Evolutionary conservation across 306 rosid genomes (phyloP), one percentile per base, ranked within the genome.

Genomic region (Vigna angularis): DNA sequence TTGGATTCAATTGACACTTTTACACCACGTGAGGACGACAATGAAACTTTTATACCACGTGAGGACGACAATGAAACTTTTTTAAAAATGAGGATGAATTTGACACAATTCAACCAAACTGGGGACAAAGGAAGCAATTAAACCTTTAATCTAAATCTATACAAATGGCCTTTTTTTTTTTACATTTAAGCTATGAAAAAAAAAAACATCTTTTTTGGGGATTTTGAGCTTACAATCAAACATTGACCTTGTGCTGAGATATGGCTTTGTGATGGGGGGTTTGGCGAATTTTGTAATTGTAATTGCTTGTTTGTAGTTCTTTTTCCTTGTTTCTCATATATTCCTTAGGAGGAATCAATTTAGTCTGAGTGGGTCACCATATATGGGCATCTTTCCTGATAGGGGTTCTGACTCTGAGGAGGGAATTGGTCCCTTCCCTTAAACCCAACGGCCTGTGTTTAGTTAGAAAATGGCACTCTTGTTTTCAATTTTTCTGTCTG

Each of bases 131-230:
- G n/a, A n/a, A n/a, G n/a, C n/a, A n/a, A n/a, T n/a, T n/a, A n/a
- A n/a, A n/a, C n/a, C n/a, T 85, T 84, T 75, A 26, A 66, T 45
- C 5, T 5, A 40, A 32, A 57, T 61, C 30, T 52, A 2, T 55
- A 1, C 6, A 18, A 9, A 55, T 55, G 10, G 4, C 22, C 14
- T 4, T 44, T 26, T 26, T 26, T 24, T 26, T 26, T 8, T 70
- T 45, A 28, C 28, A 1, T 1, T 3, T 18, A 20, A 28, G 6
- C 4, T 55, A 9, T 53, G 28, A 16, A n/a, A 30, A 38, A 1
- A 1, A 42, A 42, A 10, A 1, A 4, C 18, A 28, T 5, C 28
- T 57, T 70, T 12, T 17, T 0, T 1, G 22, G 56, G 56, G 57
- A n/a, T 53, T 53, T 56, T 4, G 0, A 0, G 24, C 1, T 52